Conservation (phyloP, 352 stramenopile species). For the Phytopythium ostracodes region DNA sequence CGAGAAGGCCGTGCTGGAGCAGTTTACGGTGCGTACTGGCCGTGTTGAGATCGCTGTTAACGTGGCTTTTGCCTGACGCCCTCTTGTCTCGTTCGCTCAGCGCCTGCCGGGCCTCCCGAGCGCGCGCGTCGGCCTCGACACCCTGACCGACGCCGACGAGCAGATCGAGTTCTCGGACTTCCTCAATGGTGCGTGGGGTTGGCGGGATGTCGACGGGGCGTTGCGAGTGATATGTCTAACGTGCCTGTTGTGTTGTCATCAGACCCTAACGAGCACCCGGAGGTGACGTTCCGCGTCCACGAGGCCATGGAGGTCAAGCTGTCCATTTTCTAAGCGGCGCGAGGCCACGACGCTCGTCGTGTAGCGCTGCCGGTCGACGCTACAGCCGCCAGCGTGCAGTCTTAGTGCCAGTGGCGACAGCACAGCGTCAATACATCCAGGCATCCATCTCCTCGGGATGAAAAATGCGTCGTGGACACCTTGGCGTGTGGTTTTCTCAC, state of each 20-base stretch:
- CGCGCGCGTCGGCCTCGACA: slow-evolving; percentile 73
- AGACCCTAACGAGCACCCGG: slow-evolving; percentile 78
- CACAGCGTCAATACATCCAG: not conserved
- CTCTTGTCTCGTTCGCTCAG: slow-evolving; percentile 13
- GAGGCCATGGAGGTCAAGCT: slow-evolving; percentile 89
- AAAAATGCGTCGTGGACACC: too few relatives aligned
- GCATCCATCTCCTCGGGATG: too few relatives aligned
- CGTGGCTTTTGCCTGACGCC: not conserved
- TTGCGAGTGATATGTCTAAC: too few relatives aligned
- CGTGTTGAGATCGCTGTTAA: not conserved
- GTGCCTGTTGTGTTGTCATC: not conserved
- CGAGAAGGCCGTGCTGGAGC: slow-evolving; percentile 84
- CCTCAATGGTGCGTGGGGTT: slow-evolving; percentile 52
- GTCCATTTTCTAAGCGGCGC: slow-evolving; percentile 72
- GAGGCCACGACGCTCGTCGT: not conserved
- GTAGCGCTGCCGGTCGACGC: not conserved
- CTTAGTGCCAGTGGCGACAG: not conserved
- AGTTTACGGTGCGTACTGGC: slow-evolving; percentile 54
- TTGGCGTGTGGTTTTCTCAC: not conserved
- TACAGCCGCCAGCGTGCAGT: not conserved
- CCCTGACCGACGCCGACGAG: slow-evolving; percentile 72
- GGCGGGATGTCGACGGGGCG: too few relatives aligned
- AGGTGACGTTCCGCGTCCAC: slow-evolving; percentile 80
- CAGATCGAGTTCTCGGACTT: slow-evolving; percentile 80
- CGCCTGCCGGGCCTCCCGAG: slow-evolving; percentile 80